A percentile compares a stretch with the other conserved stretches of the same genome.
Conservation (phyloP, 1,139 yeast genomes). For the Kodamaea arcana region DNA sequence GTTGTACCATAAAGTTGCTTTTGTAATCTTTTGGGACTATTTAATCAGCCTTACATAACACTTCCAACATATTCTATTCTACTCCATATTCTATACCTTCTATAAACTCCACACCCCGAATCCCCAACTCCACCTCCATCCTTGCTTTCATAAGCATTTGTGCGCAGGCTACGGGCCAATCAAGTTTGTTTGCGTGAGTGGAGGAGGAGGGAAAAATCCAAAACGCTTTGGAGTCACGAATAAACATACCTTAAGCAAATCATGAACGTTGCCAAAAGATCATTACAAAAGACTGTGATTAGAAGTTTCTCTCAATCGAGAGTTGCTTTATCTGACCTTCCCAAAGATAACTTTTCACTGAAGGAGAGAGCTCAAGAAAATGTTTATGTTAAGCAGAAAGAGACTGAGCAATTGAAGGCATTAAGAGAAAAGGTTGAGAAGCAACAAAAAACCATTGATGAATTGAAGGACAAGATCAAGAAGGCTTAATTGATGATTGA, state of each 20-base stretch:
- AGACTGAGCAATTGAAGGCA: slow-evolving; percentile 46
- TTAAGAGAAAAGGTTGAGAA: slow-evolving; percentile 44
- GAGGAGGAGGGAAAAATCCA: no score
- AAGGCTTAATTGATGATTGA: no score
- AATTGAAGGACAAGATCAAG: slow-evolving; percentile 40
- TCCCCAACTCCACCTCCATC: no score
- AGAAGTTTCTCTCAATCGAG: slow-evolving; percentile 41
- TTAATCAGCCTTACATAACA: no score
- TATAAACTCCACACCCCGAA: no score
- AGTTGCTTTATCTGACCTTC: slow-evolving; percentile 25
- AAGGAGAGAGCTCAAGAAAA: slow-evolving; percentile 46
- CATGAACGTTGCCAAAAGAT: slow-evolving; percentile 21
- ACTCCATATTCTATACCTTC: no score
- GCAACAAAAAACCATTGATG: slow-evolving; percentile 42
- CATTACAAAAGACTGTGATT: slow-evolving; percentile 22
- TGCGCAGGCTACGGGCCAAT: no score
- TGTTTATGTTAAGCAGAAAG: slow-evolving; percentile 44
- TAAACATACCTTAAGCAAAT: slow-evolving; percentile 30
- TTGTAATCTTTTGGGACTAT: no score
- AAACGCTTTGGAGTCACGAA: slow-evolving; percentile 5
- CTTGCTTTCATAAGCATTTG: no score
- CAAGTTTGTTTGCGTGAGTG: no score
- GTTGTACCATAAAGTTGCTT: no score
- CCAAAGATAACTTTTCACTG: slow-evolving; percentile 34
- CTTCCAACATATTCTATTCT: no score